phyloP scores from a whole-genome alignment of 2,329 filamentous ascomycete species.

The Cadophora gregata region DNA sequence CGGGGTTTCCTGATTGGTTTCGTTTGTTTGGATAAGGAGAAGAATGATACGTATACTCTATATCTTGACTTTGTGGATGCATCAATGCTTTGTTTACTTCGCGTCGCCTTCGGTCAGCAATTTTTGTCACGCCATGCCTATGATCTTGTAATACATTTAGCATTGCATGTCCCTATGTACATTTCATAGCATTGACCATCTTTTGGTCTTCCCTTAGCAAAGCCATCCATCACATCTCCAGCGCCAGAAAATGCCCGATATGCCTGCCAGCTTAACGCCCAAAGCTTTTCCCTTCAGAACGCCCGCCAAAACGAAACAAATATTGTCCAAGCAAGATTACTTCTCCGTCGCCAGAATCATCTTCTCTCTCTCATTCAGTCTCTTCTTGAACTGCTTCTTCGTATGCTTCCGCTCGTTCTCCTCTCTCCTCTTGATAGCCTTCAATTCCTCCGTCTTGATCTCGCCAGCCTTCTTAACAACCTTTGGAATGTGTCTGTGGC shows the following conservation, averaged over 20 bases:
- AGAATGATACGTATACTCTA: background rate
- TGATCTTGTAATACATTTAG: background rate
- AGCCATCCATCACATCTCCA: background rate
- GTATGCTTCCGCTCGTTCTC: constrained; percentile 95
- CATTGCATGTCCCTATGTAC: background rate
- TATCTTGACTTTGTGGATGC: background rate
- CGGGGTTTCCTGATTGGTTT: background rate
- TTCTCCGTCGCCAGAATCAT: constrained; percentile 71
- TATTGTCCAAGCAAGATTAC: constrained; percentile 26
- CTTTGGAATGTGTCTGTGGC: constrained; percentile 90
- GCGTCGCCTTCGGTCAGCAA: too few species aligned
- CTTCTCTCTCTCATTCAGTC: constrained; percentile 87
- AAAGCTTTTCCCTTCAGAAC: constrained; percentile 10
- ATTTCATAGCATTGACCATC: background rate
- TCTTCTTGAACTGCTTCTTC: constrained; percentile 78
- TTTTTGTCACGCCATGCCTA: too few species aligned
- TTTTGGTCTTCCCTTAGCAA: constrained; percentile 9
- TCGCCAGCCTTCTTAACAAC: constrained; percentile 94
- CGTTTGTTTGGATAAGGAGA: constrained; percentile 12
- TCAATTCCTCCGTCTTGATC: constrained; percentile 91
- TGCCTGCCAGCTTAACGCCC: constrained; percentile 15
- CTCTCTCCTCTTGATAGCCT: constrained; percentile 84
- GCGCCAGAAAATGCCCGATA: constrained; percentile 26
- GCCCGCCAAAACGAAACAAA: constrained; percentile 1
- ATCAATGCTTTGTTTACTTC: background rate